A percentile compares a stretch with the other conserved stretches of the same genome.
Evolutionary conservation across 352 stramenopile genomes (phyloP).

Genomic region (Globisporangium polare): DNA sequence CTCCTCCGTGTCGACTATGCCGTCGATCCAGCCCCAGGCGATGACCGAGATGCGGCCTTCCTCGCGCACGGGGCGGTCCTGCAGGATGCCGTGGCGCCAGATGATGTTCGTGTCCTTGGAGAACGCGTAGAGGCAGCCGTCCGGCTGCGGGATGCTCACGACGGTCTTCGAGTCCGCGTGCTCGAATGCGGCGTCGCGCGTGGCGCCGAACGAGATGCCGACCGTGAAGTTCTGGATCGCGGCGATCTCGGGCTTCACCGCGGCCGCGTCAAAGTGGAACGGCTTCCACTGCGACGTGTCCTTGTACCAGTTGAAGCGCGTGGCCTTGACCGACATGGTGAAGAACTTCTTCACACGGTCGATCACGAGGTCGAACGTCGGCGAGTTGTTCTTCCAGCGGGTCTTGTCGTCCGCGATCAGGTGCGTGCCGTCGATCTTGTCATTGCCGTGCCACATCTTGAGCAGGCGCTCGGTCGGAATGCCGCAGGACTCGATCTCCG

Average conservation of each 20-base stretch:
- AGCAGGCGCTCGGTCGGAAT: constrained; percentile 62
- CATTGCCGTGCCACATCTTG: constrained; percentile 82
- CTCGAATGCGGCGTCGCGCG: constrained; percentile 90
- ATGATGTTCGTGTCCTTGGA: constrained; percentile 92
- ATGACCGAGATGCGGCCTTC: constrained; percentile 94
- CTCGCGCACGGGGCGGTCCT: constrained; percentile 75
- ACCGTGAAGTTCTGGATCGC: constrained; percentile 94
- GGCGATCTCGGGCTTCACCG: constrained; percentile 92
- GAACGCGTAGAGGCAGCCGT: constrained; percentile 93
- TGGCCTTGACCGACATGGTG: constrained; percentile 83
- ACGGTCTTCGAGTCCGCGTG: constrained; percentile 76
- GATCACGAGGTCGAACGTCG: constrained; percentile 81
- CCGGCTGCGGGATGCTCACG: constrained; percentile 91
- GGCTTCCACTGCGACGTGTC: constrained; percentile 93
- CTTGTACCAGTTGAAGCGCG: constrained; percentile 95
- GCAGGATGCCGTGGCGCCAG: constrained; percentile 91
- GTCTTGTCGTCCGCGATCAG: constrained; percentile 90
- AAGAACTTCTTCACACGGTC: constrained; percentile 88
- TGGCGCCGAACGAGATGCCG: constrained; percentile 91
- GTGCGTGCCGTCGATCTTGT: constrained; percentile 91
- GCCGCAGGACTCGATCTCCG: constrained; percentile 61
- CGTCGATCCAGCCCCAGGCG: constrained; percentile 88
- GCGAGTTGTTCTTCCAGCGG: constrained; percentile 66
- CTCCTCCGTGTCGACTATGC: constrained; percentile 39
- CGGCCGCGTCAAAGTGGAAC: constrained; percentile 91